Percentiles rank a stretch among this genome's conserved stretches.
phyloP scores from a whole-genome alignment of 768 basidiomycete species.

The Mycena venus region DNA sequence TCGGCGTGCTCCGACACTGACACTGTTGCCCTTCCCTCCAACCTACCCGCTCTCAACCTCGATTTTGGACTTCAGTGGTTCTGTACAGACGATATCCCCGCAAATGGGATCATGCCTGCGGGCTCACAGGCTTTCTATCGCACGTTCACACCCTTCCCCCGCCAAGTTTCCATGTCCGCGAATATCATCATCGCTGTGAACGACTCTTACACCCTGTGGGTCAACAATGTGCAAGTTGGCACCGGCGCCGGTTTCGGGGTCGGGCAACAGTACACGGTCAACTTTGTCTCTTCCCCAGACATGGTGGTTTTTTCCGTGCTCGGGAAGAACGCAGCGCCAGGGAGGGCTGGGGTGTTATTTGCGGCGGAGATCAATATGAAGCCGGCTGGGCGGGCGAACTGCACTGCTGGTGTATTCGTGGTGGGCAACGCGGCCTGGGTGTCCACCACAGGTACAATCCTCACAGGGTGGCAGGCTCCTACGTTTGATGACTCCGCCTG shows the following conservation, averaged over 20 bases:
- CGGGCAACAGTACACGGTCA: neutral
- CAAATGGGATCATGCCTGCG: neutral
- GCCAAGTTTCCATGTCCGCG: neutral
- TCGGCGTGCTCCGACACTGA: neutral
- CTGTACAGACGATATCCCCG: neutral
- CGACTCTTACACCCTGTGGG: neutral
- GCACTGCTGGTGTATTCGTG: neutral
- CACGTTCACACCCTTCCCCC: neutral
- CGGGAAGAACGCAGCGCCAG: neutral
- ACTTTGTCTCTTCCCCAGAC: neutral
- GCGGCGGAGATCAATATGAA: neutral
- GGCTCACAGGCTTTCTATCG: constrained; percentile 1
- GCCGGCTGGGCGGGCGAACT: neutral
- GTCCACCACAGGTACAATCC: too few relatives aligned
- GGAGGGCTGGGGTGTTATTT: neutral
- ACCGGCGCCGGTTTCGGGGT: neutral
- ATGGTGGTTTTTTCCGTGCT: neutral
- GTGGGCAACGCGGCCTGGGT: neutral
- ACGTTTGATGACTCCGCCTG: too few relatives aligned
- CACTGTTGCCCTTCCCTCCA: neutral
- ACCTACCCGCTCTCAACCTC: neutral
- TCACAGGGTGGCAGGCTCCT: too few relatives aligned
- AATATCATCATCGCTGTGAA: neutral
- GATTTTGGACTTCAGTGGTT: neutral
- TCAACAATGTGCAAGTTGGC: neutral